Evolutionary conservation across 805 yeast species (phyloP).

Genomic region (Starmera amethionina): DNA sequence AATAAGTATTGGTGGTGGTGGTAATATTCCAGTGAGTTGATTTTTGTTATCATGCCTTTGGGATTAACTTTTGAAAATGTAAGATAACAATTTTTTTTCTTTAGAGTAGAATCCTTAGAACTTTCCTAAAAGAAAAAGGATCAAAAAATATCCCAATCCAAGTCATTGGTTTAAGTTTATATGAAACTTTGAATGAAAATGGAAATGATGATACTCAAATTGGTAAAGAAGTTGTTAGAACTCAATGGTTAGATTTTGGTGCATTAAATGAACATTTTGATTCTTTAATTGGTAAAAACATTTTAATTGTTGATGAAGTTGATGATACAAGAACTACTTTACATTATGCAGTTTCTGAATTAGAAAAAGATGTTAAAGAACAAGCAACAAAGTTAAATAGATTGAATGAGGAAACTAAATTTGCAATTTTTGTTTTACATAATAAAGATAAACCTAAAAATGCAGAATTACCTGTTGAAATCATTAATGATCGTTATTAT

Average conservation of each 20-base stretch:
- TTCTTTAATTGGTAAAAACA: slow-evolving; percentile 70
- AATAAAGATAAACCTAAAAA: slow-evolving; percentile 76
- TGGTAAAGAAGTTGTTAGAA: slow-evolving; percentile 76
- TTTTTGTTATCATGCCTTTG: too few relatives aligned
- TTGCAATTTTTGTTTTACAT: slow-evolving; percentile 74
- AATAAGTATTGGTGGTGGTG: slow-evolving; percentile 68
- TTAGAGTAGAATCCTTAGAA: slow-evolving; percentile 49
- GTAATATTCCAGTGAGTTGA: slow-evolving; percentile 55
- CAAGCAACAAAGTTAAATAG: slow-evolving; percentile 55
- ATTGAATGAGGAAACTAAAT: slow-evolving; percentile 48
- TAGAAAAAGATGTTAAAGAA: slow-evolving; percentile 45
- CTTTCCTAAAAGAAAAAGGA: slow-evolving; percentile 48
- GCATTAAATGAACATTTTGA: slow-evolving; percentile 59
- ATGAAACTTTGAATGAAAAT: slow-evolving; percentile 41
- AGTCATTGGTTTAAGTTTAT: slow-evolving; percentile 57
- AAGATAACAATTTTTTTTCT: too few relatives aligned
- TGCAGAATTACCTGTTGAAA: slow-evolving; percentile 56
- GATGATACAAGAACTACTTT: slow-evolving; percentile 88
- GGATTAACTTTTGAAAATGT: too few relatives aligned
- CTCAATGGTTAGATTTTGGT: slow-evolving; percentile 86
- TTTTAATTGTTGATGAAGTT: slow-evolving; percentile 81
- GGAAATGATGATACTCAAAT: slow-evolving; percentile 35
- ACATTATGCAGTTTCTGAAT: slow-evolving; percentile 73
- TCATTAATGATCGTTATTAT: slow-evolving; percentile 54
- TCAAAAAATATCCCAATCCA: slow-evolving; percentile 62